Conservation (phyloP, 2,329 filamentous ascomycete genomes). For the Fonsecaea erecta region DNA sequence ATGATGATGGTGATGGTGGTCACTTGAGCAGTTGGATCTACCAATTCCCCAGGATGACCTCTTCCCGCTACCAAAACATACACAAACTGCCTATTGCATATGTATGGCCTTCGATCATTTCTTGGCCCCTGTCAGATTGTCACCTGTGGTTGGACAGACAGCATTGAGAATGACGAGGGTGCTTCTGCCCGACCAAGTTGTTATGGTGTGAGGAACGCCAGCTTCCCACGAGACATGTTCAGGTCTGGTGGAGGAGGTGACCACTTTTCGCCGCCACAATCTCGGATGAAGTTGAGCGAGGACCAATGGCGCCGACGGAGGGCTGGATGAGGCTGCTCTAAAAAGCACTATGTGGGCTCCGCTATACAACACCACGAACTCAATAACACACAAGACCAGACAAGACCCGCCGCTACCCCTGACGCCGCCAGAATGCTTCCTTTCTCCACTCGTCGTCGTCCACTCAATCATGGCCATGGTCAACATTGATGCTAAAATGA, state of each 20-base stretch:
- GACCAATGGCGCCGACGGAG: conserved; percentile 17
- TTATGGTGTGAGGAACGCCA: not conserved
- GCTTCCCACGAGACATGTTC: conserved; percentile 13
- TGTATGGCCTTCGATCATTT: not conserved
- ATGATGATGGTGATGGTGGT: not conserved
- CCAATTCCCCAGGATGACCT: not conserved
- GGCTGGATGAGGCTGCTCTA: conserved; percentile 23
- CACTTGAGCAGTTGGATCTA: not conserved
- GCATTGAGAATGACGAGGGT: not conserved
- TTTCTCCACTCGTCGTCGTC: conserved; percentile 7
- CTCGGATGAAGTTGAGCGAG: conserved; percentile 6
- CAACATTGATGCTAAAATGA: conserved; percentile 23
- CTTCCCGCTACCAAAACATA: not conserved
- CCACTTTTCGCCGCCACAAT: conserved; percentile 21
- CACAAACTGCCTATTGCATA: too few relatives aligned
- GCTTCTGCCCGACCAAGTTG: not conserved
- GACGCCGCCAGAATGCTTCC: conserved; percentile 23
- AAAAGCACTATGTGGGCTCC: conserved; percentile 6
- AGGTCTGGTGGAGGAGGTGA: conserved; percentile 3
- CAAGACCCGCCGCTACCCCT: conserved; percentile 24
- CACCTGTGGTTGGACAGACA: not conserved
- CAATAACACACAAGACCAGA: conserved; percentile 1
- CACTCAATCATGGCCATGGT: conserved; percentile 12
- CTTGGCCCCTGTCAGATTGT: not conserved
- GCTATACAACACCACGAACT: conserved; percentile 6